Evolutionary conservation across 1,284 basidiomycete species (phyloP).

Genomic region (Cryptococcus sp.): DNA sequence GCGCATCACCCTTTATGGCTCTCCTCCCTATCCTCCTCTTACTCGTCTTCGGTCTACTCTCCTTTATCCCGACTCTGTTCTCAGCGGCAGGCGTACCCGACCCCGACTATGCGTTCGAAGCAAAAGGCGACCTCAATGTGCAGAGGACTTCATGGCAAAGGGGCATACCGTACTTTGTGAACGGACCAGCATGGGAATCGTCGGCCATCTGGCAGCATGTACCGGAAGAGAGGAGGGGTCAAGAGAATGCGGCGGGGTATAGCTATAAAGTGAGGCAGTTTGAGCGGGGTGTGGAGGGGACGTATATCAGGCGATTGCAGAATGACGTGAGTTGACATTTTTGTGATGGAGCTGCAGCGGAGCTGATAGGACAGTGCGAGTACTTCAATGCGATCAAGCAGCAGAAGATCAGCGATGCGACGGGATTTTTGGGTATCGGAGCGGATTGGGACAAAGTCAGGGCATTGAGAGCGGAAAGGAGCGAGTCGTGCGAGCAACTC

Average conservation of each 20-base stretch:
- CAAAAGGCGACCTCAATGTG: conserved; percentile 53
- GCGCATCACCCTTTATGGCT: conserved; percentile 68
- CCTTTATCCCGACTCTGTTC: conserved; percentile 72
- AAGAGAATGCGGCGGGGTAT: conserved; percentile 45
- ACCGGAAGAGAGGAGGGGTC: conserved; percentile 58
- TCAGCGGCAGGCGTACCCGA: conserved; percentile 62
- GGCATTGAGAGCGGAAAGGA: conserved; percentile 28
- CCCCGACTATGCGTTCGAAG: conserved; percentile 69
- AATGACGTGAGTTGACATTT: conserved; percentile 57
- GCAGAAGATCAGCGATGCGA: conserved; percentile 60
- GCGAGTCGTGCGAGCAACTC: conserved; percentile 59
- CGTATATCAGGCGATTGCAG: conserved; percentile 66
- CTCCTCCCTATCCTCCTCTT: conserved; percentile 80
- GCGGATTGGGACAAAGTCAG: conserved; percentile 73
- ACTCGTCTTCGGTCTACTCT: conserved; percentile 76
- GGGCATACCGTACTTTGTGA: conserved; percentile 79
- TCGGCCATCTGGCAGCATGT: conserved; percentile 63
- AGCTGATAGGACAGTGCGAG: conserved; percentile 35
- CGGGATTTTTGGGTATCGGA: conserved; percentile 81
- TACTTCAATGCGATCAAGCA: conserved; percentile 32
- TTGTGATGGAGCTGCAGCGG: neutral
- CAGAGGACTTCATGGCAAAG: conserved; percentile 63
- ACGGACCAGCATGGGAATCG: conserved; percentile 65
- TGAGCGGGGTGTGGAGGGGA: conserved; percentile 58
- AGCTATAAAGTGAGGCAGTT: conserved; percentile 37